Evolutionary conservation across 2,329 filamentous ascomycete genomes (phyloP), one percentile per base, ranked within the genome.

Genomic region (Remersonia thermophila): DNA sequence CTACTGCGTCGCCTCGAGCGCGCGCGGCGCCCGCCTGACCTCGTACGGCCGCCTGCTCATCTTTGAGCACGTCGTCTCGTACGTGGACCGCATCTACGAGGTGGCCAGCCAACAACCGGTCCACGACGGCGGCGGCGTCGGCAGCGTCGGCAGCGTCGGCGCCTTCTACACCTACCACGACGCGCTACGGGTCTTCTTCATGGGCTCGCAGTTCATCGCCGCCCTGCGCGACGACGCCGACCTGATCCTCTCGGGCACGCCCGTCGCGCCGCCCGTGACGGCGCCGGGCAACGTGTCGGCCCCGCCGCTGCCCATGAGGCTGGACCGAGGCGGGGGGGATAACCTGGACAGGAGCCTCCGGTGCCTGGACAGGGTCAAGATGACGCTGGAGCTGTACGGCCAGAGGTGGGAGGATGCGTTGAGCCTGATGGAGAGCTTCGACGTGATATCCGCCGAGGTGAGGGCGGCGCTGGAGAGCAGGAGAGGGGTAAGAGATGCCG

Each of bases 121-220:
- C 5, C 20, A 23, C 20, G 5, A 23, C 20, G 9, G 20, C 20
- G 9, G 20, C 20, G 9, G 20, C 20, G 9, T 5, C 20, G 9
- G 20, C 20, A 23, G 20, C 20, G 9, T 5, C 20, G 9, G 20
- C 20, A 23, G 20, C 20, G 9, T 5, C 20, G 9, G 20, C 20
- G 72, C 79, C 4, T 80, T 89, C 35, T 74, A 91, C 50, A 89
- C 83, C 1, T 94, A 87, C 49, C 80, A 93, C 51, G 89, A 95
- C 53, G 83, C 86, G 2, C 70, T 93, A 51, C 77, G 87, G 35
- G 78, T 84, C 1, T 91, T 83, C 51, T 93, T 80, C 49, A 74
- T 80, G 61, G 74, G 69, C 11, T 73, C 66, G 41, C 76, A 80
- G 47, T 70, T 80, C 39, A 57, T 77, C 12, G 71, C 73, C 1